Evolutionary conservation across 768 basidiomycete genomes (phyloP), one percentile per base, ranked within the genome.

Genomic region (Leccinum ochraceum): DNA sequence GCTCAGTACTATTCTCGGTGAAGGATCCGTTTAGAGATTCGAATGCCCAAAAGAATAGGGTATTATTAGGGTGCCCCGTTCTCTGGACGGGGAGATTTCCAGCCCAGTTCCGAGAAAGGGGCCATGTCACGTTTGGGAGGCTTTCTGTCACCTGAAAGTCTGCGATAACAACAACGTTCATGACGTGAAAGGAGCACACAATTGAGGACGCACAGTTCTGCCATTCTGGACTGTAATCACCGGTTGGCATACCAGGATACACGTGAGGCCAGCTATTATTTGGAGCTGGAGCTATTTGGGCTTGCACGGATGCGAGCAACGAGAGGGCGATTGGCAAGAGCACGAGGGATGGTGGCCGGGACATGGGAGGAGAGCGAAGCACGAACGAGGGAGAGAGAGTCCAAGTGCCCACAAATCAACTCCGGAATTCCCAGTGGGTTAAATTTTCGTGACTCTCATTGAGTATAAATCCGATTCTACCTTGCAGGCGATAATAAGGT

Each of bases 41-140:
- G 59, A 85, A 83, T 4, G 79, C 87, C 75, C 81, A 79, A 66
- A 88, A 88, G 74, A 87, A 89, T 1, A 88, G 71, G 0, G 86
- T 89, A 61, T 88, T 73, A 58, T 88, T 86, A 0, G 84, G 84
- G 70, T 87, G 86, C n/a, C 77, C 80, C 0, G 73, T 66, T 54
- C 86, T 80, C 59, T 85, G 78, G 0, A 88, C 86, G 17, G 81
- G 81, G 52, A 88, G 77, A 62, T 87, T 88, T 37, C 87, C 86
- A 11, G 87, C 86, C 66, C 77, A 88, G 67, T 78, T 82, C 7
- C 79, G 80, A 50, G 78, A 0, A n/a, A 77, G 69, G n/a, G 74
- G 62, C 68, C 84, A 86, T 0, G 85, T 82, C 42, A 88, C 75
- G 59, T 86, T 86, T 4, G 87, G 86, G 11, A 88, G 77, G 16